phyloP scores from a whole-genome alignment of 352 stramenopile genomes.

The Globisporangium nunn region DNA sequence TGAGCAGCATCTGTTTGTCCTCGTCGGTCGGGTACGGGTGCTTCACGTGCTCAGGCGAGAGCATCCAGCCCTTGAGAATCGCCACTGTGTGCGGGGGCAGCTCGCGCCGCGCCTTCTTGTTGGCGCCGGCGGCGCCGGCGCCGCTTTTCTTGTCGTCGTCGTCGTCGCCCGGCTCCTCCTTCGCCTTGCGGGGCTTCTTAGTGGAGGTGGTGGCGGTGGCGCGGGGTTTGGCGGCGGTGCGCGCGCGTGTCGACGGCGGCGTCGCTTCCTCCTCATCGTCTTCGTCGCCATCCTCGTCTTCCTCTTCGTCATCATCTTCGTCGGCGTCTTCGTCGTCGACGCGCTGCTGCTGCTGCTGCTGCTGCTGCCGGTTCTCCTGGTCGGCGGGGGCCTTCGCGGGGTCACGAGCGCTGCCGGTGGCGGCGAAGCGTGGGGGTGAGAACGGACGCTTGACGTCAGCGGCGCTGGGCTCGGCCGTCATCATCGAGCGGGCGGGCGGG shows the following conservation, averaged over 20 bases:
- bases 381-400: constrained; percentile 1
- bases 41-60: constrained; percentile 85
- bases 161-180: constrained; percentile 21
- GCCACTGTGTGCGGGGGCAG: constrained; percentile 78
- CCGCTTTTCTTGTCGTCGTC: constrained; percentile 29
- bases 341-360: constrained; percentile 4
- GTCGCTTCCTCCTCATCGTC: constrained; percentile 1
- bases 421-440: constrained; percentile 21
- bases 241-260: constrained; percentile 1
- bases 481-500: constrained; percentile 24
- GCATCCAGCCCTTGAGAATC: constrained; percentile 86
- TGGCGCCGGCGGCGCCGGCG: constrained; percentile 1
- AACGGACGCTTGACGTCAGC: constrained; percentile 31
- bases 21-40: constrained; percentile 87
- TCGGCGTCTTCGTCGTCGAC: constrained; percentile 2
- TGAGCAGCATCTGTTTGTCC: constrained; percentile 88
- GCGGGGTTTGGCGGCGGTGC: not conserved
- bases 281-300: constrained; percentile 4
- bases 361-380: constrained; percentile 13
- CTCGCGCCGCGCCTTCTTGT: constrained; percentile 77
- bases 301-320: constrained; percentile 9
- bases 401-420: constrained; percentile 5
- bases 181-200: constrained; percentile 21
- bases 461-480: constrained; percentile 49
- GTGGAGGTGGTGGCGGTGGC: not conserved